Conservation (phyloP, 2,329 filamentous ascomycete genomes). For the Leptodontidium sp. region DNA sequence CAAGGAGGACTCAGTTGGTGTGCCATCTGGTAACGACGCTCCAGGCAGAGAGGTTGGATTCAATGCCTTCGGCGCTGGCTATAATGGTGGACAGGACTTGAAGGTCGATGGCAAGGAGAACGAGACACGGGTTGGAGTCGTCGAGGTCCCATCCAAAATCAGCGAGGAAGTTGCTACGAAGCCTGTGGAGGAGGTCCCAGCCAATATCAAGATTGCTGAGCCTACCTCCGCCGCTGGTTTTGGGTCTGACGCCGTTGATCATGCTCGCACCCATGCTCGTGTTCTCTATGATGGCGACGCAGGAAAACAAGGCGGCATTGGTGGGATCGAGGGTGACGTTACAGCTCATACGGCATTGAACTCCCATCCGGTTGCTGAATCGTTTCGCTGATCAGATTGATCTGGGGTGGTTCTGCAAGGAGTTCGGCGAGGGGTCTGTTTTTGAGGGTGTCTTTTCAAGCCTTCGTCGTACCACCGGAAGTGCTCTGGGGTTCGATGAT, state of each 20-base stretch:
- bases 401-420: no score
- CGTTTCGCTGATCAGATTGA: neutral
- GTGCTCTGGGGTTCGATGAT: neutral
- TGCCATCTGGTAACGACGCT: neutral
- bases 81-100: neutral
- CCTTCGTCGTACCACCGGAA: neutral
- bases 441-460: neutral
- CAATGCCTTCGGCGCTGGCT: neutral
- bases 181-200: no score
- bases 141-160: no score
- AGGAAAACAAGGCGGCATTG: neutral
- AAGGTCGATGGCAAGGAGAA: neutral
- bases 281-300: neutral
- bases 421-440: neutral
- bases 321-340: neutral
- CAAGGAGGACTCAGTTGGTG: neutral
- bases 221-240: neutral
- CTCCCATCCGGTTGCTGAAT: neutral
- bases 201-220: no score
- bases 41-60: neutral
- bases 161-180: no score
- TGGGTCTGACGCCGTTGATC: neutral
- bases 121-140: no score
- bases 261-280: neutral
- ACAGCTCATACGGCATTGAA: slow-evolving; percentile 2